Conservation (phyloP, 371 early-diverging fungal genomes). For the Mucor saturninus region DNA sequence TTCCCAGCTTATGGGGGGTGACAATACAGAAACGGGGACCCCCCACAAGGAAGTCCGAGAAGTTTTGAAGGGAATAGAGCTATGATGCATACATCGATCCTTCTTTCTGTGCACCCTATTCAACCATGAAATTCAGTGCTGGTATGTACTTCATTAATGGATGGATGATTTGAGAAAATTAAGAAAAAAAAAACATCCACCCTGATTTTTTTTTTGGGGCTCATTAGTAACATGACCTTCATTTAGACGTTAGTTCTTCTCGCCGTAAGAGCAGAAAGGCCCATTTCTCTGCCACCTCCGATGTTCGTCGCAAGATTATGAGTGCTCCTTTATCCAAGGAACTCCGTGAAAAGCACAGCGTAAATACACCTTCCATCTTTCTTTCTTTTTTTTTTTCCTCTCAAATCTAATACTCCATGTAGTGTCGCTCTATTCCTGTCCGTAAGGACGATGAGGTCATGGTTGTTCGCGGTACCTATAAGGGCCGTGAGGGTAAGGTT, state of each 20-base stretch:
- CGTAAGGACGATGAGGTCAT: conserved; percentile 97
- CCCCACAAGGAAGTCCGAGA: conserved; percentile 10
- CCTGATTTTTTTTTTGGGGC: background rate
- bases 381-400: background rate
- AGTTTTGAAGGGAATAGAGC: conserved; percentile 5
- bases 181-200: background rate
- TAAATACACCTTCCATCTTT: background rate
- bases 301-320: conserved; percentile 95
- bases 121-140: conserved; percentile 47
- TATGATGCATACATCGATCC: conserved; percentile 9
- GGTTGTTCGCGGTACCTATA: conserved; percentile 93
- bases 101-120: conserved; percentile 22
- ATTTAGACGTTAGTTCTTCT: conserved; percentile 88
- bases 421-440: conserved; percentile 88
- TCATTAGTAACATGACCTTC: background rate
- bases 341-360: conserved; percentile 50
- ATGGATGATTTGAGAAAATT: conserved; percentile 1
- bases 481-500: conserved; percentile 98
- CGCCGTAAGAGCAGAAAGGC: conserved; percentile 97
- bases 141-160: conserved; percentile 24
- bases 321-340: conserved; percentile 96
- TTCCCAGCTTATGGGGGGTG: too few relatives aligned
- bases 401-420: background rate
- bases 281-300: conserved; percentile 97
- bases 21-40: too few relatives aligned